phyloP scores from a whole-genome alignment of 441 rosid genomes.

The Bruguiera hainesii region DNA sequence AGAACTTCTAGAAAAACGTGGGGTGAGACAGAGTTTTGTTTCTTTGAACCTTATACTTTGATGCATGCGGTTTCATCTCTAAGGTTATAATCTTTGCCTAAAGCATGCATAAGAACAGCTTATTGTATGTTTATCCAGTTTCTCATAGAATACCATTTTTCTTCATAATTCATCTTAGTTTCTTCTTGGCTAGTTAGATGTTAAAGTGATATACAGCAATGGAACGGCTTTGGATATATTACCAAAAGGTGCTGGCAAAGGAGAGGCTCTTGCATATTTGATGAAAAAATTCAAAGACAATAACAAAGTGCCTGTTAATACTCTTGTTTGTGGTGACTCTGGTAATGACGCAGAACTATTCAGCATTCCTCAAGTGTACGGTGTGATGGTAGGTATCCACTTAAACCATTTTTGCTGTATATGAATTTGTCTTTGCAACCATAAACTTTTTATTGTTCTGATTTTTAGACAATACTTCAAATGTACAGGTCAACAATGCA shows the following conservation, averaged over 20 bases:
- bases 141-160: neutral
- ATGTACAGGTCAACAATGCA: conserved; percentile 74
- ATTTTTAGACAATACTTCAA: neutral
- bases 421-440: neutral
- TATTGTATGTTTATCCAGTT: neutral
- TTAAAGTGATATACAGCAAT: conserved; percentile 81
- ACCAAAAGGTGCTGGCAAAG: conserved; percentile 94
- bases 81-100: neutral
- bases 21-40: conserved; percentile 43
- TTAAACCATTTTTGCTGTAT: neutral
- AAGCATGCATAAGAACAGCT: neutral
- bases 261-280: conserved; percentile 88
- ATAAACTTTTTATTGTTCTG: neutral
- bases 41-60: neutral
- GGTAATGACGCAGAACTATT: conserved; percentile 96
- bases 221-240: conserved; percentile 84
- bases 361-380: conserved; percentile 74
- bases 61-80: neutral
- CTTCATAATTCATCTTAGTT: conserved; percentile 9
- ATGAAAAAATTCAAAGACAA: conserved; percentile 60
- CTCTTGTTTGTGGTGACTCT: conserved; percentile 96
- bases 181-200: conserved; percentile 60
- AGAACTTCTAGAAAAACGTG: conserved; percentile 46
- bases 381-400: conserved; percentile 78
- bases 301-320: conserved; percentile 60